A percentile compares a stretch with the other conserved stretches of the same genome.
phyloP scores from a whole-genome alignment of 495 filamentous ascomycete species.

The Annulohypoxylon maeteangense region DNA sequence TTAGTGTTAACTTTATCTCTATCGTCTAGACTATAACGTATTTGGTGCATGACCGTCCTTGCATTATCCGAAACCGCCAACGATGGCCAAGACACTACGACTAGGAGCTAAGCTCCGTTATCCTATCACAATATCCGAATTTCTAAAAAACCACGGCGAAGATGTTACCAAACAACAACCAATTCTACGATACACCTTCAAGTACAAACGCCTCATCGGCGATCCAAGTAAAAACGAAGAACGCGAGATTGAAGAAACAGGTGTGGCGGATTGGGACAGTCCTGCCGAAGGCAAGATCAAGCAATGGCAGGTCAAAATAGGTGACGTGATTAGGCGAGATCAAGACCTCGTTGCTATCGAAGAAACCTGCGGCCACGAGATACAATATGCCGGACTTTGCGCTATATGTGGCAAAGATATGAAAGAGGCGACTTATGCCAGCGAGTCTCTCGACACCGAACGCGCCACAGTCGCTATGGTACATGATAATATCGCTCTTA shows the following conservation, averaged over 20 bases:
- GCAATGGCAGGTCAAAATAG: conserved; percentile 78
- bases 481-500: conserved; percentile 87
- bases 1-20: conserved; percentile 16
- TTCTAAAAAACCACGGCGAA: conserved; percentile 81
- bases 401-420: conserved; percentile 96
- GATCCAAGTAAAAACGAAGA: conserved; percentile 75
- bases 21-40: conserved; percentile 1
- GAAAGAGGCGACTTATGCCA: conserved; percentile 71
- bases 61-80: conserved; percentile 20
- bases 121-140: conserved; percentile 91
- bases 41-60: conserved; percentile 14
- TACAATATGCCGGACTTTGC: conserved; percentile 92
- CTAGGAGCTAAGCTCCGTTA: conserved; percentile 78
- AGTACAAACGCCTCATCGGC: conserved; percentile 75
- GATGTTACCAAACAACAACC: conserved; percentile 76
- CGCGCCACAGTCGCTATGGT: conserved; percentile 93
- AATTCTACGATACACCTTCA: conserved; percentile 86
- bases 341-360: conserved; percentile 78
- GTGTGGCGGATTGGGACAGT: conserved; percentile 81
- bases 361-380: conserved; percentile 89
- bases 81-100: conserved; percentile 53
- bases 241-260: conserved; percentile 65
- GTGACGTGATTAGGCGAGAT: conserved; percentile 70
- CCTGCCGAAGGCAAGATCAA: conserved; percentile 81
- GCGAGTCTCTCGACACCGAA: conserved; percentile 67